phyloP scores from a whole-genome alignment of 2,329 filamentous ascomycete genomes.

The Phaeosphaeriaceae sp. region DNA sequence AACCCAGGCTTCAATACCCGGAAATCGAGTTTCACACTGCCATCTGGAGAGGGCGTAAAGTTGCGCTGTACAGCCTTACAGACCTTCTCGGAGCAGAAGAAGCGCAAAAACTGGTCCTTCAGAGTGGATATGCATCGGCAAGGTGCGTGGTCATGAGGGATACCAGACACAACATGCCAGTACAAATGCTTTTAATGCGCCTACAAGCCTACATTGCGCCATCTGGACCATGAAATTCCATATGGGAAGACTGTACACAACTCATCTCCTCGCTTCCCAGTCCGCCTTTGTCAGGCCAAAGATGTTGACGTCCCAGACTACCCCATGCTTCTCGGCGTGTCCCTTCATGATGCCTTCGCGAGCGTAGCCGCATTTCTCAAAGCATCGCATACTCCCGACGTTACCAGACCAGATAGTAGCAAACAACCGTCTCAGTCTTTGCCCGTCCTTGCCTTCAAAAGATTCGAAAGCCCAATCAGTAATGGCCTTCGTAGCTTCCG shows the following conservation, averaged over 20 bases:
- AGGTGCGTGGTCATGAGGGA: conserved; percentile 39
- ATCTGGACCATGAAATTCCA: conserved; percentile 23
- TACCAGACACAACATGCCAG: conserved; percentile 35
- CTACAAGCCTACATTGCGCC: conserved; percentile 39
- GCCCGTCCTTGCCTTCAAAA: conserved; percentile 28
- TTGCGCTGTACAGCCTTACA: conserved; percentile 44
- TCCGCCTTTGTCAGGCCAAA: conserved; percentile 46
- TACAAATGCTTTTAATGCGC: conserved; percentile 42
- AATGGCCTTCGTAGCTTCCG: conserved; percentile 42
- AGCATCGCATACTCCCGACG: conserved; percentile 41
- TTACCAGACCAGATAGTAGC: conserved; percentile 43
- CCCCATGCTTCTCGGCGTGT: conserved; percentile 46
- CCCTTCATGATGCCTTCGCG: conserved; percentile 47
- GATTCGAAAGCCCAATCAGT: conserved; percentile 44
- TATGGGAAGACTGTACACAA: neutral
- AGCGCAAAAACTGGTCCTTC: conserved; percentile 28
- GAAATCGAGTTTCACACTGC: conserved; percentile 41
- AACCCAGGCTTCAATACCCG: conserved; percentile 36
- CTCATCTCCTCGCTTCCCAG: conserved; percentile 4
- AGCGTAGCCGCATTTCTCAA: conserved; percentile 50
- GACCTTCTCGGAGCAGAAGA: conserved; percentile 45
- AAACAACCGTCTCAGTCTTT: conserved; percentile 38
- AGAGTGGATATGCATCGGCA: conserved; percentile 29
- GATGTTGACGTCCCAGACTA: conserved; percentile 39
- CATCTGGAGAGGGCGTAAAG: conserved; percentile 35